Percentiles rank a stretch among this genome's conserved stretches.
Evolutionary conservation across 2,329 filamentous ascomycete species (phyloP).

Genomic region (Fusarium piperis): DNA sequence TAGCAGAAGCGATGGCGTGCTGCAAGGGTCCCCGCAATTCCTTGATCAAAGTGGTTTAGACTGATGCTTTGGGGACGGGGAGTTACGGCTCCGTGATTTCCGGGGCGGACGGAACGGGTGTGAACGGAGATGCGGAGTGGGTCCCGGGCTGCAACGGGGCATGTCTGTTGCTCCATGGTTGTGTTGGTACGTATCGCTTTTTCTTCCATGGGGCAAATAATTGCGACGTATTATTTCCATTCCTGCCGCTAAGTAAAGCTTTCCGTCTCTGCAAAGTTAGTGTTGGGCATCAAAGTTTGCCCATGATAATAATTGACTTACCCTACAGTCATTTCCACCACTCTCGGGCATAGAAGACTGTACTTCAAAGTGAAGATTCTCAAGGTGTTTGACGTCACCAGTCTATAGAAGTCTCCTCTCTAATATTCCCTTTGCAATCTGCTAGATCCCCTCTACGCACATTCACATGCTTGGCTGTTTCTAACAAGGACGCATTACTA

Average conservation of each 20-base stretch:
- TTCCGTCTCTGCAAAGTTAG: too few relatives aligned
- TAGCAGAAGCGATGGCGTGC: not conserved
- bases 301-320: too few relatives aligned
- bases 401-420: too few relatives aligned
- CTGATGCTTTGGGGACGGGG: not conserved
- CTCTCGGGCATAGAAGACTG: too few relatives aligned
- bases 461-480: too few relatives aligned
- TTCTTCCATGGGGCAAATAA: accelerated
- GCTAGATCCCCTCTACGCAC: too few relatives aligned
- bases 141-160: not conserved
- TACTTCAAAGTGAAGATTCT: too few relatives aligned
- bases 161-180: not conserved
- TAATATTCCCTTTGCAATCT: too few relatives aligned
- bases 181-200: not conserved
- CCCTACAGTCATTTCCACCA: too few relatives aligned
- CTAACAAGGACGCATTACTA: too few relatives aligned
- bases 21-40: not conserved
- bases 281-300: too few relatives aligned
- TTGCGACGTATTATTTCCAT: not conserved
- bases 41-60: not conserved
- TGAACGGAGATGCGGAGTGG: not conserved
- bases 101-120: not conserved
- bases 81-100: not conserved
- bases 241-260: not conserved
- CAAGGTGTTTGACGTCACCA: too few relatives aligned